These are phyloP conservation scores for Aspergillus proliferans DNA, from an alignment of 2,329 filamentous ascomycete species.

Conservation along the genomic window DNA sequence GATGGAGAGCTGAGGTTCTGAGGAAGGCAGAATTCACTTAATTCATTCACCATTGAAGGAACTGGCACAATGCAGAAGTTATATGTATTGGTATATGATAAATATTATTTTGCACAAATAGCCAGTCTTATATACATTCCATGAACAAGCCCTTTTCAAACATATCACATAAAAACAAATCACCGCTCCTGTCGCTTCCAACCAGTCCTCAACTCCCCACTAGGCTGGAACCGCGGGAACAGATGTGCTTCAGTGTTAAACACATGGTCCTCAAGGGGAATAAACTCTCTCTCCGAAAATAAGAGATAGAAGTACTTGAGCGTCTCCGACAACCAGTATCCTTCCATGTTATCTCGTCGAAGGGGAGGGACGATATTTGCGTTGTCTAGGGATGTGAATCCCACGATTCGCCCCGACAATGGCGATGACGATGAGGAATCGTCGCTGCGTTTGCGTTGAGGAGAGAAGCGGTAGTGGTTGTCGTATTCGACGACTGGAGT, in stretches of 20 bases:
- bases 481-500: slow-evolving; percentile 68
- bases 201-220: slow-evolving; percentile 35
- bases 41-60: too few relatives aligned
- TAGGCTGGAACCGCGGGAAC: slow-evolving; percentile 79
- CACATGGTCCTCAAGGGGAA: slow-evolving; percentile 80
- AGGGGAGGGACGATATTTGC: slow-evolving; percentile 65
- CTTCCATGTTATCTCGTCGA: slow-evolving; percentile 89
- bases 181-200: slow-evolving; percentile 25
- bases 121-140: too few relatives aligned
- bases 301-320: slow-evolving; percentile 96
- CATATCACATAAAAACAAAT: not conserved
- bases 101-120: too few relatives aligned
- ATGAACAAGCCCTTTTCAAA: not conserved
- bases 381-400: slow-evolving; percentile 75
- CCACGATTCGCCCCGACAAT: slow-evolving; percentile 35
- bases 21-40: too few relatives aligned
- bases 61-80: too few relatives aligned
- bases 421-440: not conserved
- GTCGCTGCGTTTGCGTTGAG: not conserved
- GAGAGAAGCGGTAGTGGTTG: slow-evolving; percentile 2
- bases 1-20: too few relatives aligned
- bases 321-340: slow-evolving; percentile 97
- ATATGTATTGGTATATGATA: too few relatives aligned
- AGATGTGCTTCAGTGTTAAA: slow-evolving; percentile 96
- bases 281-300: slow-evolving; percentile 74